A percentile compares a stretch with the other conserved stretches of the same genome.
phyloP scores from a whole-genome alignment of 1,284 basidiomycete genomes.

The Cerioporus squamosus region DNA sequence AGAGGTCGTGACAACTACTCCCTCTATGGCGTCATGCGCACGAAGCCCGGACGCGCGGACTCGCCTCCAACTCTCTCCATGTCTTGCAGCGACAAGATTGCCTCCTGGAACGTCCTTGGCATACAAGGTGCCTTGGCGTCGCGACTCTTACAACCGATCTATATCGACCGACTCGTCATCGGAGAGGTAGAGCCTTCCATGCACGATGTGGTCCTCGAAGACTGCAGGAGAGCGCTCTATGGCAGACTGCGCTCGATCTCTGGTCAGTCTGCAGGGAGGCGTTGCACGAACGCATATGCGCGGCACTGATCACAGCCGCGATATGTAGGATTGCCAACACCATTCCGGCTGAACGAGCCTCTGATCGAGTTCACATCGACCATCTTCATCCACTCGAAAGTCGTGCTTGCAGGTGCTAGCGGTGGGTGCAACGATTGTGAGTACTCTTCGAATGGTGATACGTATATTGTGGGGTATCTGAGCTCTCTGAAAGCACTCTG shows the following conservation, averaged over 20 bases:
- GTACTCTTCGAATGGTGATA: slow-evolving; percentile 22
- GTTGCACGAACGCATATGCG: background rate
- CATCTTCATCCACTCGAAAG: slow-evolving; percentile 64
- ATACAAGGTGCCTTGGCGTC: slow-evolving; percentile 83
- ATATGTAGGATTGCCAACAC: background rate
- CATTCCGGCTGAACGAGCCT: slow-evolving; percentile 53
- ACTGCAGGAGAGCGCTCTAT: slow-evolving; percentile 68
- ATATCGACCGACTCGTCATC: slow-evolving; percentile 67
- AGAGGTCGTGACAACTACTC: slow-evolving; percentile 83
- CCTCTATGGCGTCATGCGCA: slow-evolving; percentile 76
- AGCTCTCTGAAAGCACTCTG: slow-evolving; percentile 56
- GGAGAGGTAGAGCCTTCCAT: slow-evolving; percentile 63
- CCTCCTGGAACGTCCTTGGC: slow-evolving; percentile 79
- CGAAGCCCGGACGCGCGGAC: slow-evolving; percentile 90
- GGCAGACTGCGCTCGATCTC: slow-evolving; percentile 45
- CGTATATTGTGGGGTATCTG: slow-evolving; percentile 4
- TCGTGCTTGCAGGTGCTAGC: slow-evolving; percentile 33
- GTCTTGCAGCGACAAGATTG: slow-evolving; percentile 93
- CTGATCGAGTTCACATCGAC: slow-evolving; percentile 58
- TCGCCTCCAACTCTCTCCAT: slow-evolving; percentile 80
- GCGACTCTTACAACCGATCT: slow-evolving; percentile 62
- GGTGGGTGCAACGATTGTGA: slow-evolving; percentile 73
- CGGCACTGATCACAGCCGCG: too few species aligned
- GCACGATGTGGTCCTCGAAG: slow-evolving; percentile 46
- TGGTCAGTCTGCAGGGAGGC: slow-evolving; percentile 33